phyloP scores from a whole-genome alignment of 2,329 filamentous ascomycete genomes.

The Stylonectria norvegica region DNA sequence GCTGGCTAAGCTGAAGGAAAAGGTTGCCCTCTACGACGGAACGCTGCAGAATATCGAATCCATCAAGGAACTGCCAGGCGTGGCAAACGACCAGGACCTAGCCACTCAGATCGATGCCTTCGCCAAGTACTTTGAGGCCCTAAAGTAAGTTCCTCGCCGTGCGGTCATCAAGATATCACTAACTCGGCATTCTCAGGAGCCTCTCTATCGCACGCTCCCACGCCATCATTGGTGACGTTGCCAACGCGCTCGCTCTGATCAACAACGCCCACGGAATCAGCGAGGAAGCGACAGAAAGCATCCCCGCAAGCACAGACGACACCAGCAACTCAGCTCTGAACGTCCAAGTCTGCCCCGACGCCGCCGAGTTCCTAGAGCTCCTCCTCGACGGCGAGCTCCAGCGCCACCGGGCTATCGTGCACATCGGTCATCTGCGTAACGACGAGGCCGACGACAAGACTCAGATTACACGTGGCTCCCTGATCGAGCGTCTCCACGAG shows the following conservation, averaged over 20 bases:
- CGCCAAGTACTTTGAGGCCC: slow-evolving; percentile 77
- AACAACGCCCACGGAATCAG: slow-evolving; percentile 66
- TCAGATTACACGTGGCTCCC: slow-evolving; percentile 41
- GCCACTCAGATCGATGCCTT: slow-evolving; percentile 75
- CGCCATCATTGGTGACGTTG: slow-evolving; percentile 64
- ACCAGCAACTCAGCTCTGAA: slow-evolving; percentile 51
- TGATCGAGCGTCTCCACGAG: slow-evolving; percentile 71
- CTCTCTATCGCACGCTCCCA: slow-evolving; percentile 85
- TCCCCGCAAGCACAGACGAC: slow-evolving; percentile 35
- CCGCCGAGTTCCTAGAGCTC: slow-evolving; percentile 55
- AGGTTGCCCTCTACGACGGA: slow-evolving; percentile 85
- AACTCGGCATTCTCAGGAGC: slow-evolving; percentile 49
- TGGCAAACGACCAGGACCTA: slow-evolving; percentile 77
- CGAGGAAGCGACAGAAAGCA: slow-evolving; percentile 48
- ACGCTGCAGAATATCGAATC: slow-evolving; percentile 88
- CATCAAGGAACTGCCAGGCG: slow-evolving; percentile 83
- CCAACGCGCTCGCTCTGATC: slow-evolving; percentile 82
- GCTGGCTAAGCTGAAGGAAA: slow-evolving; percentile 77
- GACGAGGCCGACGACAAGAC: slow-evolving; percentile 41
- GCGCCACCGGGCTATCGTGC: slow-evolving; percentile 80
- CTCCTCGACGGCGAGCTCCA: slow-evolving; percentile 70
- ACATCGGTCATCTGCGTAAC: slow-evolving; percentile 66
- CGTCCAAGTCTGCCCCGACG: slow-evolving; percentile 61
- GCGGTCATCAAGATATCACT: no score
- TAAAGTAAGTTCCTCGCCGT: slow-evolving; percentile 75